Conservation (phyloP, 2,329 filamentous ascomycete species). For the Tolypocladium pustulatum region DNA sequence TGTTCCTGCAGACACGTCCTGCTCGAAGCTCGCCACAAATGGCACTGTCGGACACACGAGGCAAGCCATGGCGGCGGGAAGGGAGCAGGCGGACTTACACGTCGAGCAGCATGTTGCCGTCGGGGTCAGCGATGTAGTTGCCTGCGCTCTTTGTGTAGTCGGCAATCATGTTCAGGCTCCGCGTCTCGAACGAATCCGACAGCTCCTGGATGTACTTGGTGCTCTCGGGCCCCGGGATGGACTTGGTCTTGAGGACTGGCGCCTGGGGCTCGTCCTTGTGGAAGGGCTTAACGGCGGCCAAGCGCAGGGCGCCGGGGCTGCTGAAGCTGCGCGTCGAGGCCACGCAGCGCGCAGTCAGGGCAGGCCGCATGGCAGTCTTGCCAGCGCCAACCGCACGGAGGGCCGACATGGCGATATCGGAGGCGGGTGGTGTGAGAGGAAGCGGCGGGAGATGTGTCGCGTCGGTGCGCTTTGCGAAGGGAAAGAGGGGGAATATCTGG, state of each 20-base stretch:
- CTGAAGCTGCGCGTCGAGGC: conserved; percentile 4
- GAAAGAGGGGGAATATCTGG: too few relatives aligned
- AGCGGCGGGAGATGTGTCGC: not conserved
- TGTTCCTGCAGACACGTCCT: not conserved
- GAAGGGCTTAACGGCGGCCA: conserved; percentile 27
- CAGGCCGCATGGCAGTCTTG: conserved; percentile 2
- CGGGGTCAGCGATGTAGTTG: conserved; percentile 70
- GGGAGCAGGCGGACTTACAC: conserved; percentile 37
- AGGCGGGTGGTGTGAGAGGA: not conserved
- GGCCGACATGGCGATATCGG: conserved; percentile 5
- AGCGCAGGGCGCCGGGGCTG: conserved; percentile 8
- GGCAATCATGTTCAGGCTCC: conserved; percentile 73
- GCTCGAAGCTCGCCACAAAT: not conserved
- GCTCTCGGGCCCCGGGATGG: conserved; percentile 67
- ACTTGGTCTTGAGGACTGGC: conserved; percentile 41
- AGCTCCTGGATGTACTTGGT: conserved; percentile 60
- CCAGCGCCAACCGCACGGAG: conserved; percentile 6
- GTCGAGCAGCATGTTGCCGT: conserved; percentile 63
- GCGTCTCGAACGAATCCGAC: conserved; percentile 71
- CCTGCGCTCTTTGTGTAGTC: conserved; percentile 66
- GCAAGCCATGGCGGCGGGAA: not conserved
- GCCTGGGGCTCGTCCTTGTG: conserved; percentile 39
- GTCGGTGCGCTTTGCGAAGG: not conserved
- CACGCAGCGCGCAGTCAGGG: not conserved
- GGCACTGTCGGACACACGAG: not conserved